Conservation (phyloP, 208 protist species). For the Crithidia brevicula region DNA sequence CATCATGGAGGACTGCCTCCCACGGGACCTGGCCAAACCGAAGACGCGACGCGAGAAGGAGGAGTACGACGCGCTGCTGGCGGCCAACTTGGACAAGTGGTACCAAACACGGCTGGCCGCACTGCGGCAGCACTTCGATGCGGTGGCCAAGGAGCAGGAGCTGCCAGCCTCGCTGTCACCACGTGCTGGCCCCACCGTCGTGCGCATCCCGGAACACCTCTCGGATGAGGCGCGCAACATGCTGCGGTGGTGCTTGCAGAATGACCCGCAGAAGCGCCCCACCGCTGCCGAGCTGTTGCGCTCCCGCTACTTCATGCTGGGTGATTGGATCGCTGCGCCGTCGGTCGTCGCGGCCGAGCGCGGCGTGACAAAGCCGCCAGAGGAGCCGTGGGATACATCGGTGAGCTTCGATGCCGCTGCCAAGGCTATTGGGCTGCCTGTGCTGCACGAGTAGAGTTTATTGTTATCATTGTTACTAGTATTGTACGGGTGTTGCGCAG, state of each 20-base stretch:
- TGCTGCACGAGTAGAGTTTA: slow-evolving; percentile 16
- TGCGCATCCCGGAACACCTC: slow-evolving; percentile 60
- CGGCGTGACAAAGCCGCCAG: slow-evolving; percentile 20
- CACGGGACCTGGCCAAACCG: slow-evolving; percentile 29
- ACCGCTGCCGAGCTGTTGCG: slow-evolving; percentile 71
- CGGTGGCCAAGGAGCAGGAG: slow-evolving; percentile 35
- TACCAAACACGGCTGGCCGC: slow-evolving; percentile 36
- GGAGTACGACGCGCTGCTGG: slow-evolving; percentile 39
- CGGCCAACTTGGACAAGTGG: slow-evolving; percentile 45
- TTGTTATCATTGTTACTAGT: too few species aligned
- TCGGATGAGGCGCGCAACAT: slow-evolving; percentile 67
- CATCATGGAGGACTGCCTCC: slow-evolving; percentile 55
- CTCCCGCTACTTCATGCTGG: slow-evolving; percentile 74
- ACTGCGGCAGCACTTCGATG: slow-evolving; percentile 26
- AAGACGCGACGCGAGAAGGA: slow-evolving; percentile 44
- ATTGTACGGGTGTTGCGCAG: neutral
- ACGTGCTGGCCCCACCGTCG: slow-evolving; percentile 21
- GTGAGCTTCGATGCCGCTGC: slow-evolving; percentile 50
- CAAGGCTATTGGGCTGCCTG: slow-evolving; percentile 30
- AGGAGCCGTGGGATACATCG: slow-evolving; percentile 57
- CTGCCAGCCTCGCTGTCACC: slow-evolving; percentile 30
- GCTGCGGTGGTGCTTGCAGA: slow-evolving; percentile 64
- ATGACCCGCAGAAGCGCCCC: slow-evolving; percentile 52
- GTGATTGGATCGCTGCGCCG: slow-evolving; percentile 59
- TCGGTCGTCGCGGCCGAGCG: slow-evolving; percentile 17